These are phyloP conservation scores for Aspergillus sp. DNA, from an alignment of 2,329 filamentous ascomycete species.

Conservation along the genomic window DNA sequence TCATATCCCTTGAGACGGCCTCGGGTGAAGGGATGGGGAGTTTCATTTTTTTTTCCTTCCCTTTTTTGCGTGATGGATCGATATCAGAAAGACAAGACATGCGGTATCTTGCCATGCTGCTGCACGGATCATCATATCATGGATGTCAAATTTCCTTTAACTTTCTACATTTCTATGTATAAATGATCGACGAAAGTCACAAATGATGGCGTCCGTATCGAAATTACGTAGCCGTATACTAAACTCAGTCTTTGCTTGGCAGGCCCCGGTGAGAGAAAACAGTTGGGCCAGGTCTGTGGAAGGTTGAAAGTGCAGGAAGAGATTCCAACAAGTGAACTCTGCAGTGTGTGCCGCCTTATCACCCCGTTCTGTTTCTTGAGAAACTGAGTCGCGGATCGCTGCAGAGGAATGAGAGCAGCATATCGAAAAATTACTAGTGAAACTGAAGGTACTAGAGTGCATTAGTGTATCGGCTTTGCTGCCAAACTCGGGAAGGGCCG, in stretches of 20 bases:
- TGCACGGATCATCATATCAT: not conserved
- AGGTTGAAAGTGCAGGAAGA: not conserved
- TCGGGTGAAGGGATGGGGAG: not conserved
- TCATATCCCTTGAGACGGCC: not conserved
- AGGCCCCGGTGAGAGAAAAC: not conserved
- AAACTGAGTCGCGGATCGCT: not conserved
- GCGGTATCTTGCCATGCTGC: not conserved
- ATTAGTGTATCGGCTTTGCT: conserved; percentile 29
- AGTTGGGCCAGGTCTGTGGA: not conserved
- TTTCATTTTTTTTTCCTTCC: not conserved
- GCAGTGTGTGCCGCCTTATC: not conserved
- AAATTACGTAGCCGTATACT: not conserved
- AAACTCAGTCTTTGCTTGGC: not conserved
- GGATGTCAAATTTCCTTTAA: not conserved
- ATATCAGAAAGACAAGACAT: not conserved
- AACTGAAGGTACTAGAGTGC: conserved; percentile 8
- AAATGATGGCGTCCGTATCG: not conserved
- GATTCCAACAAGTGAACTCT: not conserved
- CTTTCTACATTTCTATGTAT: not conserved
- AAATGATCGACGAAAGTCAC: not conserved
- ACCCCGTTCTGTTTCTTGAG: not conserved
- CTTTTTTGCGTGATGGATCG: not conserved
- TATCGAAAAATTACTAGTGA: conserved; percentile 3
- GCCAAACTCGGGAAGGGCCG: conserved; percentile 31
- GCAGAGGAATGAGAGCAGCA: not conserved